Base-by-base conservation (phyloP, 768 basidiomycete species). In the Collybia mongolica region DNA sequence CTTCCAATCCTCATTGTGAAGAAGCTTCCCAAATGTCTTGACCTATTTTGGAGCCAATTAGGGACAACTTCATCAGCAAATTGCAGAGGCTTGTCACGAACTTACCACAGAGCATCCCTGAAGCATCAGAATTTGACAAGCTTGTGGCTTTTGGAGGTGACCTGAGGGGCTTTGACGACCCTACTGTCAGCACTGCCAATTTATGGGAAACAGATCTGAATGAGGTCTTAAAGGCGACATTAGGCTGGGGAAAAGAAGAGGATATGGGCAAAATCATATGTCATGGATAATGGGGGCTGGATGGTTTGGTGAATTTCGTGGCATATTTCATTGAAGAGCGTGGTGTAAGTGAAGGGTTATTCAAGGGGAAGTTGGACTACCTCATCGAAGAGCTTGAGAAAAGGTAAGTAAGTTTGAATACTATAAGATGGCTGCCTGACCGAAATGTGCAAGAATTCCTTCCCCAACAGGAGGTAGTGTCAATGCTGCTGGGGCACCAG, bases 331-430 rank as follows among this genome's bases (percentile, higher is more conserved):
- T 62, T 2, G 44, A 35, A 8, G 46, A 54, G 36, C 39, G 51
- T 1, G 56, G 61, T 14, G 57, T 68, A 1, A 54, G 41, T 26
- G 57, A 48, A 18, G 59, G 44, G 6, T 42, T 66, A 22, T 62
- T 68, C 51, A 49, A 65, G 46, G 63, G 61, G 11, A 65, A 65
- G 48, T 39, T 67, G n/a, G 15, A 15, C 5, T 36, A 39, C 14
- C 49, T 68, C 7, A 52, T 62, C 15, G 41, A 51, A 19, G 60
- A 40, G 6, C 41, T 60, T 18, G 39, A 61, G 40, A 32, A 22
- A 39, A 47, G 52, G 58, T 56, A 41, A 52, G 52, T 44, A 15
- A 24, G 17, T 9, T 43, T 23, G 22, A 26, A 43, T 43, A 43
- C 32, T 29, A 44, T 44, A 6, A 28, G 32, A 44, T 1, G 23